A percentile compares a stretch with the other conserved stretches of the same genome.
Conservation (phyloP, 768 basidiomycete genomes). For the Amanita inopinata region DNA sequence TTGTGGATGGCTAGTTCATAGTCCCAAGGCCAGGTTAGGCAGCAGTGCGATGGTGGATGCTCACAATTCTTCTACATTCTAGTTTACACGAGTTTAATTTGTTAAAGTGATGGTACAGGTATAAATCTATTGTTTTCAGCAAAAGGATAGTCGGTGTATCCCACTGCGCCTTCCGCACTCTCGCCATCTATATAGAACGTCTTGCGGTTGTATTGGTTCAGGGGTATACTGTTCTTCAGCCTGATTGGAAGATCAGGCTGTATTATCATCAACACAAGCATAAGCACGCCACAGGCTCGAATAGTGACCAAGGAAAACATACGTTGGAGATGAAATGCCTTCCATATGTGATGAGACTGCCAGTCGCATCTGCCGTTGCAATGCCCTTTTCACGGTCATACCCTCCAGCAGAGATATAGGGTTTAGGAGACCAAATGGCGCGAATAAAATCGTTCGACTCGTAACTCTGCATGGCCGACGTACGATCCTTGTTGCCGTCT, state of each 20-base stretch:
- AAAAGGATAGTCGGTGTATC: slow-evolving; percentile 24
- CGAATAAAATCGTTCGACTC: slow-evolving; percentile 35
- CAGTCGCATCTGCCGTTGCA: slow-evolving; percentile 24
- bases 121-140: slow-evolving; percentile 10
- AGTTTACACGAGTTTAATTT: not conserved
- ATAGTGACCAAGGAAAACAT: slow-evolving; percentile 9
- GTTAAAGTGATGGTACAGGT: too few species aligned
- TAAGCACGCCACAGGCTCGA: too few species aligned
- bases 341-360: slow-evolving; percentile 22
- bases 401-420: slow-evolving; percentile 34
- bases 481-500: slow-evolving; percentile 11
- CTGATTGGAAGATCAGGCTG: slow-evolving; percentile 36
- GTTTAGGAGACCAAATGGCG: slow-evolving; percentile 32
- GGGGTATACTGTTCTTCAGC: slow-evolving; percentile 23
- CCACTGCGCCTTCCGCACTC: slow-evolving; percentile 13
- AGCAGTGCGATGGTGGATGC: too few species aligned
- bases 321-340: slow-evolving; percentile 25
- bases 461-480: slow-evolving; percentile 5
- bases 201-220: slow-evolving; percentile 22
- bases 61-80: not conserved
- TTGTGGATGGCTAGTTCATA: too few species aligned
- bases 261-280: not conserved
- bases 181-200: slow-evolving; percentile 31
- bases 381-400: slow-evolving; percentile 32
- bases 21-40: too few species aligned